phyloP scores from a whole-genome alignment of 169 alveolate genomes.

The Eimeria zaria region DNA sequence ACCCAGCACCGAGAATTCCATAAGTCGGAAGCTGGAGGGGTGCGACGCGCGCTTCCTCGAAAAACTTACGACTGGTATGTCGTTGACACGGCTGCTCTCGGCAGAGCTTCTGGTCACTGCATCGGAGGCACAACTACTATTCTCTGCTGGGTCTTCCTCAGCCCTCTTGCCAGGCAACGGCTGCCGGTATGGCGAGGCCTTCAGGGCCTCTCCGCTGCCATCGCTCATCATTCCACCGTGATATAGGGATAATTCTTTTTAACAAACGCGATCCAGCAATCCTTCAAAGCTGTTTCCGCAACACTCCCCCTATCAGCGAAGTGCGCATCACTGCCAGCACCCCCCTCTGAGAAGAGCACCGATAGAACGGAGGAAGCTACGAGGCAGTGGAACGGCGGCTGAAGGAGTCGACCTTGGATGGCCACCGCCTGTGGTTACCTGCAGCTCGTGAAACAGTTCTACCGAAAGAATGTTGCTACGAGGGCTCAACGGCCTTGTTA shows the following conservation, averaged over 20 bases:
- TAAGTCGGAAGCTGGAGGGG: background rate
- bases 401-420: background rate
- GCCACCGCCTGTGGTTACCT: background rate
- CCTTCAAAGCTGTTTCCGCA: background rate
- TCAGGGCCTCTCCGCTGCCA: background rate
- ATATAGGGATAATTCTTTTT: background rate
- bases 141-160: background rate
- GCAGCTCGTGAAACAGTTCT: background rate
- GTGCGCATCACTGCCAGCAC: background rate
- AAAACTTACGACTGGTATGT: conserved; percentile 21
- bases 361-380: no score
- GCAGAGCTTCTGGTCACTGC: background rate
- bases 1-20: background rate
- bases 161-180: background rate
- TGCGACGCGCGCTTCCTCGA: background rate
- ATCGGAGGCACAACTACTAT: background rate
- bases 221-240: background rate
- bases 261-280: background rate
- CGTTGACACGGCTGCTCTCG: background rate
- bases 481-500: background rate
- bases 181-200: background rate
- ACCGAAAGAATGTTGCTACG: background rate
- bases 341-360: background rate
- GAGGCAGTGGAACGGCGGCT: background rate
- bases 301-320: background rate